Conservation (phyloP, 352 stramenopile species). For the Peronospora belbahrii region DNA sequence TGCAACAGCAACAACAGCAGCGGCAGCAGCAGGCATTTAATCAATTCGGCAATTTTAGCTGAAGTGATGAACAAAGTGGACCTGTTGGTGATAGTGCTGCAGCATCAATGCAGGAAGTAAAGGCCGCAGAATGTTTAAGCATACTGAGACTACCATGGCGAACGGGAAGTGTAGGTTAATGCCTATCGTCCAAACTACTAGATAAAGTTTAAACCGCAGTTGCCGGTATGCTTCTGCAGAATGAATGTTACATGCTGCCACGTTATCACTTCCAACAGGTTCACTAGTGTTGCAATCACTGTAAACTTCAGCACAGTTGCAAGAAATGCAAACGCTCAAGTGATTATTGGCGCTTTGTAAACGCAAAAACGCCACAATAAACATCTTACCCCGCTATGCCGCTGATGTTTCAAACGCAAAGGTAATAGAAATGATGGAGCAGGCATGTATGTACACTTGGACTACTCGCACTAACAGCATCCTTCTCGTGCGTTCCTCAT, state of each 20-base stretch:
- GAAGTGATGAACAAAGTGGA: constrained; percentile 5
- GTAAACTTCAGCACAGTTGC: not conserved
- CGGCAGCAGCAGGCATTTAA: constrained; percentile 52
- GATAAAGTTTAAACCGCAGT: constrained; percentile 12
- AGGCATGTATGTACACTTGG: constrained; percentile 24
- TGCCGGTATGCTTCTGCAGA: constrained; percentile 10
- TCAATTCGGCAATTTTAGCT: constrained; percentile 45
- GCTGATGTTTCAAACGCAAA: constrained; percentile 19
- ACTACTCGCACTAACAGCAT: constrained; percentile 16
- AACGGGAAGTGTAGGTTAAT: constrained; percentile 10
- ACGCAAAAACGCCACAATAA: constrained; percentile 24
- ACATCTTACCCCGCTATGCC: constrained; percentile 12
- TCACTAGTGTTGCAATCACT: not conserved
- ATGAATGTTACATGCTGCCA: constrained; percentile 10
- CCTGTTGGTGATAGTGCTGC: constrained; percentile 4
- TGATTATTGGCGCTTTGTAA: constrained; percentile 21
- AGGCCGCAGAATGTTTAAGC: constrained; percentile 1
- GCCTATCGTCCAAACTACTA: constrained; percentile 17
- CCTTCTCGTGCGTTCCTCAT: constrained; percentile 13
- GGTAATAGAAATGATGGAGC: constrained; percentile 15
- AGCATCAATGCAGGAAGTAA: constrained; percentile 6
- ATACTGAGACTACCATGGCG: constrained; percentile 20
- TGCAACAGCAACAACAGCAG: constrained; percentile 49
- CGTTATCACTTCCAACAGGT: not conserved
- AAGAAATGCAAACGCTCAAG: constrained; percentile 3